Conservation (phyloP, 2,329 filamentous ascomycete species). For the Alternaria brassicicola region DNA sequence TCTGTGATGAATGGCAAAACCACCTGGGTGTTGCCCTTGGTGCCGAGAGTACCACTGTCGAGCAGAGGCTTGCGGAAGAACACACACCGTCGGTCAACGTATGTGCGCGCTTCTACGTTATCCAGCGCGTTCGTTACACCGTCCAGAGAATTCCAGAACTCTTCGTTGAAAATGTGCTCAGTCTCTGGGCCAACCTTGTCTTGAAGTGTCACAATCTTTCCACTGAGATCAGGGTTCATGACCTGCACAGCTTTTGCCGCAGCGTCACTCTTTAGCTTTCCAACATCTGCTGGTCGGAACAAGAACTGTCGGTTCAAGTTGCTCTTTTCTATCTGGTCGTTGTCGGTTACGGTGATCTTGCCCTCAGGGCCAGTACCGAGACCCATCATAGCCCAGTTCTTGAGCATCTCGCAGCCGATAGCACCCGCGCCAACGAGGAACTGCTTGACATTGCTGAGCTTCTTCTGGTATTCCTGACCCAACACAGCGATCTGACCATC, state of each 20-base stretch:
- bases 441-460: slow-evolving; percentile 85
- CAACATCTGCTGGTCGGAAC: slow-evolving; percentile 92
- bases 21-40: slow-evolving; percentile 98
- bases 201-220: slow-evolving; percentile 83
- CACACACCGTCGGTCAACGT: slow-evolving; percentile 93
- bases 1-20: slow-evolving; percentile 90
- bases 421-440: slow-evolving; percentile 96
- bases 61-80: slow-evolving; percentile 98
- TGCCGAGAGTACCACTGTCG: slow-evolving; percentile 96
- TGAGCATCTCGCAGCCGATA: slow-evolving; percentile 98
- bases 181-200: slow-evolving; percentile 92
- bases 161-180: slow-evolving; percentile 91
- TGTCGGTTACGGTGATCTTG: slow-evolving; percentile 91
- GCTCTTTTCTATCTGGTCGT: slow-evolving; percentile 98
- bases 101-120: slow-evolving; percentile 95
- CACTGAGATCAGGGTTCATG: slow-evolving; percentile 93
- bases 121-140: slow-evolving; percentile 96
- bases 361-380: slow-evolving; percentile 86
- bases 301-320: slow-evolving; percentile 97
- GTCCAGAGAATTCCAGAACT: slow-evolving; percentile 86
- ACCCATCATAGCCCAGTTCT: slow-evolving; percentile 99
- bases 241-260: slow-evolving; percentile 86
- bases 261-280: slow-evolving; percentile 94
- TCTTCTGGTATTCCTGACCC: slow-evolving; percentile 90
- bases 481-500: slow-evolving; percentile 98